phyloP scores from a whole-genome alignment of 2,329 filamentous ascomycete species.

The Dactylellina parvicollis region DNA sequence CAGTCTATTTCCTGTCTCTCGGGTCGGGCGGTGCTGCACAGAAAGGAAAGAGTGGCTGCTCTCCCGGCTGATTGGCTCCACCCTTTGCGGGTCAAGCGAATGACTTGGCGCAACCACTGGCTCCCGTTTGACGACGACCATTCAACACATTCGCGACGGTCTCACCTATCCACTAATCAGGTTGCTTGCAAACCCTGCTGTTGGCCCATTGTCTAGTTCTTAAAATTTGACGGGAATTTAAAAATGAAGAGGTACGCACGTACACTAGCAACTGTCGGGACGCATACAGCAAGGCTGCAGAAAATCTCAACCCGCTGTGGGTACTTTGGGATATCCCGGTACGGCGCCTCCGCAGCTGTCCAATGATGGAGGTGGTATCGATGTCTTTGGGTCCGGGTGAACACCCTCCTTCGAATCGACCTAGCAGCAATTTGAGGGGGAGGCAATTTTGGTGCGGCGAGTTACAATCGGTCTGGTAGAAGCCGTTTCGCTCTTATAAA shows the following conservation, averaged over 20 bases:
- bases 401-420: conserved; percentile 16
- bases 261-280: conserved; percentile 21
- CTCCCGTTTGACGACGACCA: conserved; percentile 29
- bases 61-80: conserved; percentile 47
- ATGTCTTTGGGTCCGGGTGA: conserved; percentile 18
- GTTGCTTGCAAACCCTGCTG: conserved; percentile 16
- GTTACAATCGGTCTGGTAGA: conserved; percentile 21
- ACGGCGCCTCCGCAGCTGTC: conserved; percentile 46
- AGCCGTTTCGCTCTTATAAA: conserved; percentile 45
- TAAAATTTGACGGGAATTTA: conserved; percentile 47
- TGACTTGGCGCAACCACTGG: conserved; percentile 45
- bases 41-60: conserved; percentile 11
- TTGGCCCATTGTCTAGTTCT: conserved; percentile 25
- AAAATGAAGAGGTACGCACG: conserved; percentile 29
- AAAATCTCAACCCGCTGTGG: conserved; percentile 52
- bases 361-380: conserved; percentile 26
- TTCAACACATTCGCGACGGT: conserved; percentile 51
- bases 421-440: conserved; percentile 23
- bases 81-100: conserved; percentile 13
- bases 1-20: neutral
- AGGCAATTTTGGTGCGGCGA: conserved; percentile 23
- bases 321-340: conserved; percentile 30
- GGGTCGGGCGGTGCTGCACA: neutral
- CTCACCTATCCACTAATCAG: conserved; percentile 51
- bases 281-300: conserved; percentile 49